Evolutionary conservation across 192 early-diverging fungal species (phyloP).

Genomic region (Gonapodya sp.): DNA sequence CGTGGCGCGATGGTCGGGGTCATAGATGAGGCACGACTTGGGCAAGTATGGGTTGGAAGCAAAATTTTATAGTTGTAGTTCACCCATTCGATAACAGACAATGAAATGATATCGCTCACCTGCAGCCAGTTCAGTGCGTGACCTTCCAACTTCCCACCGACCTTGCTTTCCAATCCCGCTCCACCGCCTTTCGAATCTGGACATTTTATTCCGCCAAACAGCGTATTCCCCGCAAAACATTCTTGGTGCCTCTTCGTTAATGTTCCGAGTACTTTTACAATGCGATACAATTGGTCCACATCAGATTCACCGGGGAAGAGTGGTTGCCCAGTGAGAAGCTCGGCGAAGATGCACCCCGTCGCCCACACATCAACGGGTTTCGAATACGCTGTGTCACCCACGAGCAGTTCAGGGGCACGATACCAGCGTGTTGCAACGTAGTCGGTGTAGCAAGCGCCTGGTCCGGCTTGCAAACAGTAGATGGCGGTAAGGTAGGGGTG

Average conservation of each 20-base stretch:
- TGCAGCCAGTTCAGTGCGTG: constrained; percentile 46
- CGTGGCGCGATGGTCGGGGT: constrained; percentile 50
- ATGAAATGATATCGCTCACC: too few species aligned
- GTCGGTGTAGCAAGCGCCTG: constrained; percentile 56
- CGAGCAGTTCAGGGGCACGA: constrained; percentile 43
- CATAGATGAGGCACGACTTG: constrained; percentile 48
- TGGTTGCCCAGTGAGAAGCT: constrained; percentile 53
- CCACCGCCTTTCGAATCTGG: constrained; percentile 37
- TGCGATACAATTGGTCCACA: constrained; percentile 53
- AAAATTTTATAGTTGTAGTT: not conserved
- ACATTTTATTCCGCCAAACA: constrained; percentile 42
- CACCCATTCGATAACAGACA: not conserved
- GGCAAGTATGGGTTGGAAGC: not conserved
- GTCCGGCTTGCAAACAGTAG: constrained; percentile 30
- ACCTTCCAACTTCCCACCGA: constrained; percentile 20
- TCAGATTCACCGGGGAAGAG: constrained; percentile 57
- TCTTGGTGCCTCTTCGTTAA: constrained; percentile 50
- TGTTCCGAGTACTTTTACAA: constrained; percentile 48
- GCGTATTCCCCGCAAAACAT: constrained; percentile 46
- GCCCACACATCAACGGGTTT: constrained; percentile 56
- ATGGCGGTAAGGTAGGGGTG: constrained; percentile 13
- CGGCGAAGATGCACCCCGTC: constrained; percentile 57
- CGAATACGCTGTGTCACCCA: constrained; percentile 6
- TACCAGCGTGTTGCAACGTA: constrained; percentile 58
- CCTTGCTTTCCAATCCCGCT: constrained; percentile 23